A percentile compares a stretch with the other conserved stretches of the same genome.
Conservation (phyloP, 2,329 filamentous ascomycete species). For the Grosmannia huntii region DNA sequence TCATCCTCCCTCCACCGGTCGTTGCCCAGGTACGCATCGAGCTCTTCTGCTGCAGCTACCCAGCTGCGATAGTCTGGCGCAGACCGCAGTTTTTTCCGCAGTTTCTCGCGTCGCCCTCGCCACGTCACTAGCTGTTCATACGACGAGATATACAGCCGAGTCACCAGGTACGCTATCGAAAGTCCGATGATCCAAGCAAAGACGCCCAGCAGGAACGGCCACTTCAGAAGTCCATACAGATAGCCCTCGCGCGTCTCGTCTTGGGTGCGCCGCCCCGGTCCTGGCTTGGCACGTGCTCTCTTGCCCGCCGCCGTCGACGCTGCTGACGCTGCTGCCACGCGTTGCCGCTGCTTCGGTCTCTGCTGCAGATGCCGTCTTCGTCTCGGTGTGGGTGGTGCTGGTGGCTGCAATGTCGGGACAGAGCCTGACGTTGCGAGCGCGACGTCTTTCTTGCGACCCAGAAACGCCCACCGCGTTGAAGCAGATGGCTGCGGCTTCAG, state of each 20-base stretch:
- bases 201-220: slow-evolving; percentile 74
- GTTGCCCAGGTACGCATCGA: slow-evolving; percentile 74
- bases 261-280: slow-evolving; percentile 45
- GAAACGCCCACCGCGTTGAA: neutral
- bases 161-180: slow-evolving; percentile 62
- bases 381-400: neutral
- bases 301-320: slow-evolving; percentile 19
- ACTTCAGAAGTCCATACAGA: slow-evolving; percentile 79
- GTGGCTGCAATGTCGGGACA: neutral
- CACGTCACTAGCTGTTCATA: slow-evolving; percentile 91
- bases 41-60: slow-evolving; percentile 62
- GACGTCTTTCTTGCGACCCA: neutral
- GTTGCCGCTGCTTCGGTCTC: slow-evolving; percentile 19
- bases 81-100: slow-evolving; percentile 58
- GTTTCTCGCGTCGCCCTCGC: slow-evolving; percentile 61
- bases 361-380: slow-evolving; percentile 2
- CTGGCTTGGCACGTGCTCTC: slow-evolving; percentile 5
- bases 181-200: slow-evolving; percentile 69
- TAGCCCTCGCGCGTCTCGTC: slow-evolving; percentile 95
- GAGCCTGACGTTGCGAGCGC: neutral
- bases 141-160: slow-evolving; percentile 75
- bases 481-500: neutral
- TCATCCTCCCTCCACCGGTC: slow-evolving; percentile 68
- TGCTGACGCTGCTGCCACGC: slow-evolving; percentile 10
- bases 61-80: slow-evolving; percentile 72